Base-by-base conservation (phyloP, 768 basidiomycete genomes). In the Xanthoconium purpureum region DNA sequence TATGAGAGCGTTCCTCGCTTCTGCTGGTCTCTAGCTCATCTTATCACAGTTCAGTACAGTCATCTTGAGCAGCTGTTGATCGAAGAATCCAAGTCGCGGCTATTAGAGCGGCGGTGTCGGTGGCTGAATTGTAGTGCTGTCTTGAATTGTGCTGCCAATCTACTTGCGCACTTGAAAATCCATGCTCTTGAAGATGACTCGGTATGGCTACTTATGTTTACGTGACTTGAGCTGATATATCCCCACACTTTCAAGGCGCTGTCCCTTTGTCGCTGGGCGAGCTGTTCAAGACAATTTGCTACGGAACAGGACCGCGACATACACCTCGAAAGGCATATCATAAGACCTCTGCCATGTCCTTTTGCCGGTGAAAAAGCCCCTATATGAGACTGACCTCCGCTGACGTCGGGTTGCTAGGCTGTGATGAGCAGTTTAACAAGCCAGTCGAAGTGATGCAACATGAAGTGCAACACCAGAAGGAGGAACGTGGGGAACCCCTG, bases 121-220 rank as follows among this genome's bases (percentile, higher is more conserved):
- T 91, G 88, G 88, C 70, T 68, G 53, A 74, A 74, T 29, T 91
- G 88, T 68, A 75, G 74, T 55, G 74, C 73, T 40, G 61, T 82
- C 14, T 63, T 88, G 59, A 87, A 84, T 63, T 84, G 83, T 44
- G 70, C 73, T 7, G 72, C 77, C 42, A 76, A 71, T 43, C 67
- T 89, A 49, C 64, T 78, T 37, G 64, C 69, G 18, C 88, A 90
- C 74, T 66, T 85, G 35, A 69, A 69, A 47, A 53, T 60, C 24
- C 78, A 80, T 65, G 72, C 66, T 14, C 44, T 61, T 15, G 74
- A 75, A 47, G 60, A 59, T 61, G 63, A 53, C 55, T 60, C 52
- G 55, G 71, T 71, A 57, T 52, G 64, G 38, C 51, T 58, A 54
- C 20, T 50, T 54, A 32, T 54, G 33, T 52, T 45, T 47, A 33